Evolutionary conservation across 2,329 filamentous ascomycete genomes (phyloP).

Genomic region (Corinectria fuckeliana): DNA sequence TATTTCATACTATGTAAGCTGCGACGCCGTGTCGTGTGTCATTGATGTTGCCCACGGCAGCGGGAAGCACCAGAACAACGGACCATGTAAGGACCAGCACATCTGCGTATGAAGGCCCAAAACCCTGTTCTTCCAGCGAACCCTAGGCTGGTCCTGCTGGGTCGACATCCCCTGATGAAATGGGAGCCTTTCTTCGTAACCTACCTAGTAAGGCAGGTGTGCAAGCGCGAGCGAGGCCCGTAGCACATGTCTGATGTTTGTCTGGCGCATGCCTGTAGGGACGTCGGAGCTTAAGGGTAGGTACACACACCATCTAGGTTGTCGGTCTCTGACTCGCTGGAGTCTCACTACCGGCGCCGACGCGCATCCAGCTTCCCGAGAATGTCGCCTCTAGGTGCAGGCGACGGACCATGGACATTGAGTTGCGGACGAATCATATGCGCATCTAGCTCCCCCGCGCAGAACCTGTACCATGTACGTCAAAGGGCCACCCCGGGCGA

Average conservation of each 20-base stretch:
- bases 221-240: slow-evolving; percentile 17
- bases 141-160: slow-evolving; percentile 1
- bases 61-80: slow-evolving; percentile 11
- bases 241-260: background rate
- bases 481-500: slow-evolving; percentile 30
- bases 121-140: slow-evolving; percentile 5
- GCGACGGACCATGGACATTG: slow-evolving; percentile 20
- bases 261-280: slow-evolving; percentile 3
- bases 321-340: slow-evolving; percentile 17
- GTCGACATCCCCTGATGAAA: background rate
- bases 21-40: slow-evolving; percentile 16
- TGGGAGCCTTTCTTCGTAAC: slow-evolving; percentile 13
- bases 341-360: slow-evolving; percentile 14
- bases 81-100: slow-evolving; percentile 4
- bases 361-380: slow-evolving; percentile 31
- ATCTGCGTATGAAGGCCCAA: slow-evolving; percentile 6
- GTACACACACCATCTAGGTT: background rate
- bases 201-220: slow-evolving; percentile 3
- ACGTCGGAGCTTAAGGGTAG: background rate
- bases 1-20: slow-evolving; percentile 21
- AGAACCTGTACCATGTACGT: slow-evolving; percentile 40
- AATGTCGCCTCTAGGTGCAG: slow-evolving; percentile 19
- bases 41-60: slow-evolving; percentile 13
- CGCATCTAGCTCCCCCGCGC: slow-evolving; percentile 33
- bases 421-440: slow-evolving; percentile 33